phyloP scores from a whole-genome alignment of 2,329 filamentous ascomycete genomes.

The Hymenoscyphus albidus region DNA sequence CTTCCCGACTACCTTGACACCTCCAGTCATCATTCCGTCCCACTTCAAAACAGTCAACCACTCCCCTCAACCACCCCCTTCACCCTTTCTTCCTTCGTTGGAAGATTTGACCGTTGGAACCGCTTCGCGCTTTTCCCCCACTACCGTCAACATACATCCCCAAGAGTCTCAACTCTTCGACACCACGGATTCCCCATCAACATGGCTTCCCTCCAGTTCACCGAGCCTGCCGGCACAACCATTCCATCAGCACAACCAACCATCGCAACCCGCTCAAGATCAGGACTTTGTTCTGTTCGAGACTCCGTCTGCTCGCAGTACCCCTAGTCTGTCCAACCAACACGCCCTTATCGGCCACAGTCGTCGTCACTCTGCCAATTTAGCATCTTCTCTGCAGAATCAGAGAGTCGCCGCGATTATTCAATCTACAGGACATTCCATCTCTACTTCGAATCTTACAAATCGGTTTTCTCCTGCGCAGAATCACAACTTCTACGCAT shows the following conservation, averaged over 20 bases:
- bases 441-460: constrained; percentile 50
- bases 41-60: constrained; percentile 41
- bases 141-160: constrained; percentile 56
- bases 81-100: constrained; percentile 51
- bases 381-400: constrained; percentile 52
- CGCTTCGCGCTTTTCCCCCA: constrained; percentile 49
- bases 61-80: constrained; percentile 41
- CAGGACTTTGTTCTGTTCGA: constrained; percentile 70
- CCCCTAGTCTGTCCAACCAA: constrained; percentile 35
- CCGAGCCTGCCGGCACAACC: constrained; percentile 59
- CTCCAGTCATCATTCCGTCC: constrained; percentile 53
- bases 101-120: constrained; percentile 66
- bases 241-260: constrained; percentile 49
- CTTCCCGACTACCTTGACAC: constrained; percentile 33
- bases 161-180: constrained; percentile 66
- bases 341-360: constrained; percentile 37
- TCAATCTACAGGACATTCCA: constrained; percentile 53
- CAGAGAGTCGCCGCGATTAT: constrained; percentile 57
- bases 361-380: constrained; percentile 51
- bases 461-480: constrained; percentile 56
- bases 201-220: constrained; percentile 74
- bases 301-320: constrained; percentile 32
- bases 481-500: constrained; percentile 62
- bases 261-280: constrained; percentile 21
- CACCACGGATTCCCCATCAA: constrained; percentile 76